These are phyloP conservation scores for Albatrellus sp. DNA, from an alignment of 1,284 basidiomycete genomes.

Conservation along the genomic window DNA sequence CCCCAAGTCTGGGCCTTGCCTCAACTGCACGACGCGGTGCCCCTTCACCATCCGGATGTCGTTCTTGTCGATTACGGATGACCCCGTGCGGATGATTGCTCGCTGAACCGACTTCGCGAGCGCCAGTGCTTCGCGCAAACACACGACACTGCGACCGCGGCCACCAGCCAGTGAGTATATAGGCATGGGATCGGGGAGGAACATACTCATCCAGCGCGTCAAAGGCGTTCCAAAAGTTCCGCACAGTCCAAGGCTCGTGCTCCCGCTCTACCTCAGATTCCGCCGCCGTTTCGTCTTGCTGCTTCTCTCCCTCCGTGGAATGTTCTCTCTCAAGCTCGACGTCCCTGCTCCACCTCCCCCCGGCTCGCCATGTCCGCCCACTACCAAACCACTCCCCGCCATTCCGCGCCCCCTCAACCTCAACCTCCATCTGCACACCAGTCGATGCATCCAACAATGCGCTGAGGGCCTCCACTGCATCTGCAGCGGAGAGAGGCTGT, in stretches of 20 bases:
- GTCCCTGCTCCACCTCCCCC: conserved; percentile 28
- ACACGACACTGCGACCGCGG: conserved; percentile 38
- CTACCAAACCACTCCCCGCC: conserved; percentile 89
- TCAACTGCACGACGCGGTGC: conserved; percentile 83
- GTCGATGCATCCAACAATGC: conserved; percentile 87
- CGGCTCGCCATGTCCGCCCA: conserved; percentile 56
- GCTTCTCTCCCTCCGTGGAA: conserved; percentile 20
- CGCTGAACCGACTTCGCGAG: conserved; percentile 89
- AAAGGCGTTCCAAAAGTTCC: conserved; percentile 90
- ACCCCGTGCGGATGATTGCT: conserved; percentile 87
- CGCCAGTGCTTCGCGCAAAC: conserved; percentile 66
- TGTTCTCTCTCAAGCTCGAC: conserved; percentile 28
- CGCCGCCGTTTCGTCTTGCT: conserved; percentile 16
- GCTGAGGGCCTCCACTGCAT: conserved; percentile 84
- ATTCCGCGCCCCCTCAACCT: conserved; percentile 70
- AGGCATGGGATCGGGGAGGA: neutral
- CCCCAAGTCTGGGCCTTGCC: conserved; percentile 85
- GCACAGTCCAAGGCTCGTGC: conserved; percentile 63
- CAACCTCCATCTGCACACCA: conserved; percentile 83
- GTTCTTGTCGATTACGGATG: conserved; percentile 90
- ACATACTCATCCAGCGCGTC: conserved; percentile 84
- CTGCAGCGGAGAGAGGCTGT: conserved; percentile 81
- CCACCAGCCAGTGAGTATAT: neutral
- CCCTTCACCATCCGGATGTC: conserved; percentile 73
- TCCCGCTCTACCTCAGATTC: conserved; percentile 20